Conservation (phyloP, 164 flowering plant species). For the Kalanchoe fedtschenkoi region DNA sequence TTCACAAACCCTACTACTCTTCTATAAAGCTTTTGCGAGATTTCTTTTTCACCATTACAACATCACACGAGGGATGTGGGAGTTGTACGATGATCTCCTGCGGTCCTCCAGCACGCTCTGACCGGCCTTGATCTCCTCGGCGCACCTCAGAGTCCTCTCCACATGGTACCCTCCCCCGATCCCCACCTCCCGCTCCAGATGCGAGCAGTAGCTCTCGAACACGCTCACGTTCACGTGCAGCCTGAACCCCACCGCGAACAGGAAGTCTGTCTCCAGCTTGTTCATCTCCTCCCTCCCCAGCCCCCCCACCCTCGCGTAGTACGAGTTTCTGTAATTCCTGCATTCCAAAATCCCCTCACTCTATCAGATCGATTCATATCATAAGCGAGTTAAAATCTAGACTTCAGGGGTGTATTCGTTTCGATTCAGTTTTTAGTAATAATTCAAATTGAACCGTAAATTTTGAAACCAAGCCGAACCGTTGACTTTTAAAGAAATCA, state of each 20-base stretch:
- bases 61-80: conserved; percentile 21
- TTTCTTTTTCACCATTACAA: too few species aligned
- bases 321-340: conserved; percentile 92
- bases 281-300: conserved; percentile 59
- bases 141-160: conserved; percentile 65
- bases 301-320: conserved; percentile 86
- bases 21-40: too few species aligned
- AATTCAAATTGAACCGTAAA: too few species aligned
- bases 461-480: too few species aligned
- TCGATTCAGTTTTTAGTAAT: too few species aligned
- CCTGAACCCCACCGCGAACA: conserved; percentile 76
- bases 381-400: not conserved
- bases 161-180: conserved; percentile 88
- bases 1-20: too few species aligned
- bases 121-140: conserved; percentile 49
- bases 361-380: not conserved
- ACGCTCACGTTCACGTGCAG: conserved; percentile 82
- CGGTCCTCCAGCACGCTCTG: conserved; percentile 16
- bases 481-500: too few species aligned
- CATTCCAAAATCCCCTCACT: not conserved
- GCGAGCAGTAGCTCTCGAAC: conserved; percentile 77
- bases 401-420: not conserved
- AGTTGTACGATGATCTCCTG: conserved; percentile 24
- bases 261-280: conserved; percentile 58
- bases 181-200: conserved; percentile 87